These are phyloP conservation scores for Paramecium sexaurelia DNA, from an alignment of 73 alveolate genomes.

Conservation along the genomic window DNA sequence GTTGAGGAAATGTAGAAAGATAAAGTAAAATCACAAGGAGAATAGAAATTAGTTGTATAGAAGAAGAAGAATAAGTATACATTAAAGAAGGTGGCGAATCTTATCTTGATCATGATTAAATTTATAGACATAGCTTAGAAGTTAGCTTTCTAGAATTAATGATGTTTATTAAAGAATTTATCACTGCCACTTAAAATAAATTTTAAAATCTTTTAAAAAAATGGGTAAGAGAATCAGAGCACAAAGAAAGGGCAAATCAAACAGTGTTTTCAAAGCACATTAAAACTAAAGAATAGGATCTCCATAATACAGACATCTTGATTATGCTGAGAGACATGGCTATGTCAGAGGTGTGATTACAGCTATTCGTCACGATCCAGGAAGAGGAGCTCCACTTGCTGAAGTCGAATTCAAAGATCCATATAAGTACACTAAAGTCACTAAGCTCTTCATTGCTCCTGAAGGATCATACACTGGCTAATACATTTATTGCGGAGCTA, in stretches of 20 bases:
- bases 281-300: constrained; percentile 64
- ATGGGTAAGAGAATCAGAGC: constrained; percentile 63
- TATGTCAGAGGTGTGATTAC: constrained; percentile 74
- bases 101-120: background rate
- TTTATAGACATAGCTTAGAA: background rate
- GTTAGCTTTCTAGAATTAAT: background rate
- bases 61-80: background rate
- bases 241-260: constrained; percentile 72
- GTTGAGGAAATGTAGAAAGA: constrained; percentile 10
- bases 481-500: constrained; percentile 94
- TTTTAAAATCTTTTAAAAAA: background rate
- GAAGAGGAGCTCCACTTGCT: constrained; percentile 98
- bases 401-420: constrained; percentile 97
- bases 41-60: background rate
- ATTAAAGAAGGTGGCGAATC: background rate
- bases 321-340: constrained; percentile 73
- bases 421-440: constrained; percentile 86
- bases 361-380: constrained; percentile 96
- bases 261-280: constrained; percentile 67
- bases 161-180: constrained; percentile 31
- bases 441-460: constrained; percentile 93
- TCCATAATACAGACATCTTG: constrained; percentile 69
- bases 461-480: constrained; percentile 98
- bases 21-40: background rate
- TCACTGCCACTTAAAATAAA: constrained; percentile 48